phyloP scores from a whole-genome alignment of 192 early-diverging fungal genomes.

The Dissophora ornata region DNA sequence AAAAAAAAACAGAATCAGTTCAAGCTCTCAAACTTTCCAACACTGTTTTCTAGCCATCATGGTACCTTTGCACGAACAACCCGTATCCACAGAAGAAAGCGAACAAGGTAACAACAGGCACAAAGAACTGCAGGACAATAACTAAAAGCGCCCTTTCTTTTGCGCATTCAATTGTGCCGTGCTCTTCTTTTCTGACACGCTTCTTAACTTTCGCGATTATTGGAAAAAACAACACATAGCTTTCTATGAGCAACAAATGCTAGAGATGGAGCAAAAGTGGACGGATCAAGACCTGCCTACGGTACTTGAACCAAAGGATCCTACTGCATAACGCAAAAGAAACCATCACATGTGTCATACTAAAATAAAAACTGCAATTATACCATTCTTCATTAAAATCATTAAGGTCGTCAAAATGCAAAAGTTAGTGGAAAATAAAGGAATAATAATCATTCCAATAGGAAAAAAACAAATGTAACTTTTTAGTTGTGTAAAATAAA shows the following conservation, averaged over 20 bases:
- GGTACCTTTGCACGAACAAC: conserved; percentile 36
- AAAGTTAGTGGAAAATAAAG: not conserved
- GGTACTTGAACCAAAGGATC: conserved; percentile 8
- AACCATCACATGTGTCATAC: not conserved
- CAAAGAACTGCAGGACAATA: not conserved
- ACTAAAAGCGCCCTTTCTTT: too few relatives aligned
- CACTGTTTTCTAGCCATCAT: conserved; percentile 8
- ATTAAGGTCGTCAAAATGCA: conserved; percentile 14
- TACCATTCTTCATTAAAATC: conserved; percentile 1
- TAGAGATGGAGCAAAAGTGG: conserved; percentile 46
- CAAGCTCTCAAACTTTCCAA: not conserved
- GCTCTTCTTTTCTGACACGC: not conserved
- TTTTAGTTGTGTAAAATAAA: too few relatives aligned
- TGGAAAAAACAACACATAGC: too few relatives aligned
- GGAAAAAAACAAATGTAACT: too few relatives aligned
- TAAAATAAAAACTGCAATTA: not conserved
- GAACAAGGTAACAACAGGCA: conserved; percentile 28
- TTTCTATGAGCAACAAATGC: conserved; percentile 22
- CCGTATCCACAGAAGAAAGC: conserved; percentile 27
- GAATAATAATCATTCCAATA: too few relatives aligned
- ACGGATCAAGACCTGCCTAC: conserved; percentile 20
- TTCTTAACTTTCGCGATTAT: too few relatives aligned
- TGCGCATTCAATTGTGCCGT: not conserved
- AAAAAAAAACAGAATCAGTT: too few relatives aligned
- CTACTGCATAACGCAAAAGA: not conserved